Base-by-base conservation (phyloP, 805 yeast species). In the Cyberlindnera maritima region DNA sequence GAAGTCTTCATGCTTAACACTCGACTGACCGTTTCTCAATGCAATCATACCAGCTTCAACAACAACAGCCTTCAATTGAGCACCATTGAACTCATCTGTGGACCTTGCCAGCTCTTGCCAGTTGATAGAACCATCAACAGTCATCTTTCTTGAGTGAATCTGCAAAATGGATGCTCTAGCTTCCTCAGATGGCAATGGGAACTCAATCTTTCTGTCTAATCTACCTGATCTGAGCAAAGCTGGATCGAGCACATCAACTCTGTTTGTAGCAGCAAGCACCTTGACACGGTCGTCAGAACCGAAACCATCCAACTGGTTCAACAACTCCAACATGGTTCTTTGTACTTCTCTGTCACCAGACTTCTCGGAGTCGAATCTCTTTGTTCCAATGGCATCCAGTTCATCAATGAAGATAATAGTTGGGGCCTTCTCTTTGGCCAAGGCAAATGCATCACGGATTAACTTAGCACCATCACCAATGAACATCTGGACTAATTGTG, bases 21-120 rank as follows among this genome's bases (percentile, higher is more conserved):
- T 78, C 36, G 85, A 79, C 69, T 94, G 96, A 15, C 96, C 97
- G 60, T 88, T 89, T 71, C 99, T 82, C 64, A 94, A 76, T 2
- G 99, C 99, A 70, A 94, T 94, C 99, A 94, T 94, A 64, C 99
- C 99, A 7, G 99, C 99, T 68, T 94, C 99, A 19, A 94, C 99
- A 8, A 97, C 91, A 36, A 94, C 99, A 2, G 99, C 99, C 72
- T 94, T 94, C 65, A 94, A 76, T 70, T 94, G 99, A 1, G 99
- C 99, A 64, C 99, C 99, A 63, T 94, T 94, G 69, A 94, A 94
- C 70, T 94, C 99, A 67, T 94, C 99, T 0, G 99, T 94, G 8
- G 96, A 88, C 65, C 99, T 80, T 4, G 99, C 98, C 64, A 94
- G 79, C 72, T 94, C 99, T 68, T 90, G 88, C 99, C 99, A 94